A percentile compares a stretch with the other conserved stretches of the same genome.
These are phyloP conservation scores for Penicillium sp. DNA, from an alignment of 2,329 filamentous ascomycete genomes.

Conservation along the genomic window DNA sequence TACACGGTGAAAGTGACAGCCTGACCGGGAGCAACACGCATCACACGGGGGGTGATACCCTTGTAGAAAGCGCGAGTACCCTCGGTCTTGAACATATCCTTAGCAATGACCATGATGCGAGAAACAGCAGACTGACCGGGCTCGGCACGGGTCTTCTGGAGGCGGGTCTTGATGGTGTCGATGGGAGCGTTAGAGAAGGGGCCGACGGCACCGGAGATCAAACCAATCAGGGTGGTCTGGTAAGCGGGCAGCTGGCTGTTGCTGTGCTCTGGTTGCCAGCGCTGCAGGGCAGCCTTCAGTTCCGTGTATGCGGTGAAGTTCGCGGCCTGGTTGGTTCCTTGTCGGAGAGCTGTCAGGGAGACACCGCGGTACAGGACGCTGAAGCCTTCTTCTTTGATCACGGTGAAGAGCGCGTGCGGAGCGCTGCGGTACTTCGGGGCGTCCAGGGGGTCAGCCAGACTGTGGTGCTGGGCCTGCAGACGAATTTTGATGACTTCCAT, in stretches of 20 bases:
- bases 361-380: conserved; percentile 91
- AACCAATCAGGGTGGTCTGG: conserved; percentile 86
- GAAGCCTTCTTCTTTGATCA: conserved; percentile 85
- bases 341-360: conserved; percentile 84
- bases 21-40: conserved; percentile 95
- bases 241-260: conserved; percentile 71
- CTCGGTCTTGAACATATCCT: conserved; percentile 90
- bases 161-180: conserved; percentile 95
- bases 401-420: conserved; percentile 77
- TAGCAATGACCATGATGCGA: conserved; percentile 75
- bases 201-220: conserved; percentile 91
- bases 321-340: conserved; percentile 95
- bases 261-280: conserved; percentile 68
- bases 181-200: conserved; percentile 96
- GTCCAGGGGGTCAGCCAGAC: conserved; percentile 94
- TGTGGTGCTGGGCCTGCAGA: conserved; percentile 96
- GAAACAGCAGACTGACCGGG: conserved; percentile 76
- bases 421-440: conserved; percentile 97
- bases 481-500: conserved; percentile 99
- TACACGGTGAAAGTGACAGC: conserved; percentile 75
- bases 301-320: conserved; percentile 99
- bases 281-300: conserved; percentile 76
- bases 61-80: conserved; percentile 96
- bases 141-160: conserved; percentile 85
- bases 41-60: conserved; percentile 95